Base-by-base conservation (phyloP, 1,284 basidiomycete species). In the Cerrena zonata region DNA sequence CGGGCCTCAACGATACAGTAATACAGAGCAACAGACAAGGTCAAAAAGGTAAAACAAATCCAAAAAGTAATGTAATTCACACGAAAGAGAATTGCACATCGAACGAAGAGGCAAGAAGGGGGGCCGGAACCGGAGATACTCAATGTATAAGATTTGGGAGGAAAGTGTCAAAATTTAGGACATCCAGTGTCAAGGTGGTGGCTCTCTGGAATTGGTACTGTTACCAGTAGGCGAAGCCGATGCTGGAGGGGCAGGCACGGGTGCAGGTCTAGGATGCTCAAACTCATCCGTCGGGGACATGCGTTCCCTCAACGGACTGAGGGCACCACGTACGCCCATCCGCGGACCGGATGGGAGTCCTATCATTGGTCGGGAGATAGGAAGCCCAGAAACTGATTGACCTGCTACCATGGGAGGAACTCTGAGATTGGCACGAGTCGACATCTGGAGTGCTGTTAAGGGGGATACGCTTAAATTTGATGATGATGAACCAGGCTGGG, bases 241-340 rank as follows among this genome's bases (percentile, higher is more conserved):
- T n/a, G n/a, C n/a, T n/a, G n/a, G n/a, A n/a, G n/a, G n/a, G n/a
- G 34, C 38, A 25, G 45, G 43, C 22, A 69, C 55, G 10, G 75
- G 78, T 21, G 73, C 71, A 36, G 70, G 69, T 54, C 76, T 64
- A 25, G 73, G 77, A 43, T 69, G 66, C 52, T 77, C 73, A 59
- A 72, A 76, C 42, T 64, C 68, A 50, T 60, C 68, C 25, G 68
- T 64, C 45, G 55, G 56, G 39, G 52, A 63, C 61, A 47, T 50
- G 42, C 34, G 47, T 53, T 57, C 64, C 59, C 49, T 62, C 57
- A 52, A 55, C 41, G 62, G 58, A 45, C 61, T 56, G 38, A 61
- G 60, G 4, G 23, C 34, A 7, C 26, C 37, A 11, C 70, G 70
- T 18, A 58, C 63, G 56, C 68, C 68, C 30, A 65, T 47, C 49